Base-by-base conservation (phyloP, 1,284 basidiomycete species). In the Inonotus hispidus region DNA sequence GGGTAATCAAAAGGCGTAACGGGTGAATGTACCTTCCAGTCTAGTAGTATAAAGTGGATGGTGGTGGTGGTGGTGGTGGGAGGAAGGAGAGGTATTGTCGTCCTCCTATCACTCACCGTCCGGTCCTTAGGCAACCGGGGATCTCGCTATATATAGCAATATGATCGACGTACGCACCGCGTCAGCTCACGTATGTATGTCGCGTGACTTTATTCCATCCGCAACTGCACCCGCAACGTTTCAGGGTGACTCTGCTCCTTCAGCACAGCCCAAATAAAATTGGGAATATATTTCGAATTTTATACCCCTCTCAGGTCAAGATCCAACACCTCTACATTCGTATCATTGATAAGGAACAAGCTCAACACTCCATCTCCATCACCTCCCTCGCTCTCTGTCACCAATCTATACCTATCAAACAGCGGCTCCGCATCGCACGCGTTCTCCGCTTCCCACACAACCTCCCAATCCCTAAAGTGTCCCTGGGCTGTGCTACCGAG, bases 381-480 rank as follows among this genome's bases (percentile, higher is more conserved):
- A 53, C 74, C 73, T 8, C 61, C 61, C 25, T 53, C 57, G 11
- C 25, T 41, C 37, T 4, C 38, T n/a, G 62, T 53, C 11, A 61
- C 63, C 52, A 76, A 56, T 63, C 74, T 65, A 57, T 75, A 73
- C 38, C 75, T 66, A 64, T 76, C 75, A 57, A 74, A 73, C 47
- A 77, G 66, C 57, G 73, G 73, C 66, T 78, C 76, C 67, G 71
- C 72, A 1, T 60, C 69, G 59, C 72, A 73, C 19, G 75, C 76
- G n/a, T 60, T 65, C 14, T 61, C 43, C 1, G 65, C 66, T 61
- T 76, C 73, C 73, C 74, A 76, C 13, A 74, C 65, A 2, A 73
- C 71, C 50, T 65, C 57, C 75, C 74, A 77, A 64, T 76, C 73
- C 19, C 66, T 60, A 66, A 77, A 77, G 49, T 72, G 71, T 1